These are phyloP conservation scores for Solanum sejunctum DNA, from an alignment of 257 asterid genomes.

Conservation along the genomic window DNA sequence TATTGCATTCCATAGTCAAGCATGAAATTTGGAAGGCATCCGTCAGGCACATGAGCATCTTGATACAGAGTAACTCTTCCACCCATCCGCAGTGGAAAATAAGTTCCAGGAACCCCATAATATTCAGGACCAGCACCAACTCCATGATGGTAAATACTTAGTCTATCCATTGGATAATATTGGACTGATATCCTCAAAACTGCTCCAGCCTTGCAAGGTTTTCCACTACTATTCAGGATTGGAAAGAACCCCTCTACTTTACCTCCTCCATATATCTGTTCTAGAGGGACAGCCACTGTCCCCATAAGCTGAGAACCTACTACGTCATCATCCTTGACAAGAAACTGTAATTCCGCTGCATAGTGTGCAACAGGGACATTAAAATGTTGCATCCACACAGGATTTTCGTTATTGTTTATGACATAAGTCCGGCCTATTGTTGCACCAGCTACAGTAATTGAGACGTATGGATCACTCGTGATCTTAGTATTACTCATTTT, in stretches of 20 bases:
- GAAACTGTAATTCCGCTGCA: slow-evolving; percentile 69
- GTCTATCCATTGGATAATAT: slow-evolving; percentile 60
- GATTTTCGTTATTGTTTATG: slow-evolving; percentile 69
- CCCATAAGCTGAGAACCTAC: slow-evolving; percentile 96
- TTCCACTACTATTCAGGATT: slow-evolving; percentile 58
- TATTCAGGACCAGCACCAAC: slow-evolving; percentile 90
- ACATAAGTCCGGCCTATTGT: slow-evolving; percentile 80
- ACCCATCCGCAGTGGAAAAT: slow-evolving; percentile 90
- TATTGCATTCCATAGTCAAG: slow-evolving; percentile 66
- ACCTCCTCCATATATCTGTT: slow-evolving; percentile 62
- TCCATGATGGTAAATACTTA: slow-evolving; percentile 65
- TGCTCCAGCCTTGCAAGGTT: slow-evolving; percentile 81
- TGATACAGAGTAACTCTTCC: slow-evolving; percentile 86
- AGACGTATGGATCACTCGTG: slow-evolving; percentile 92
- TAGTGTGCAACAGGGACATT: slow-evolving; percentile 80
- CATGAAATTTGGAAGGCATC: slow-evolving; percentile 55
- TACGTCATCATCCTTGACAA: slow-evolving; percentile 82
- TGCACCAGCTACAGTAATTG: slow-evolving; percentile 54
- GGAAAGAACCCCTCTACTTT: slow-evolving; percentile 65
- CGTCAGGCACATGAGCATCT: slow-evolving; percentile 97
- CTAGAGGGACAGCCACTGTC: slow-evolving; percentile 70
- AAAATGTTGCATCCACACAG: slow-evolving; percentile 88
- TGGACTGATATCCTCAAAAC: slow-evolving; percentile 60
- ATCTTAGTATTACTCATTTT: slow-evolving; percentile 56
- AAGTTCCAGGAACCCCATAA: slow-evolving; percentile 77